phyloP scores from a whole-genome alignment of 768 basidiomycete genomes.

The Dioszegia hungarica region DNA sequence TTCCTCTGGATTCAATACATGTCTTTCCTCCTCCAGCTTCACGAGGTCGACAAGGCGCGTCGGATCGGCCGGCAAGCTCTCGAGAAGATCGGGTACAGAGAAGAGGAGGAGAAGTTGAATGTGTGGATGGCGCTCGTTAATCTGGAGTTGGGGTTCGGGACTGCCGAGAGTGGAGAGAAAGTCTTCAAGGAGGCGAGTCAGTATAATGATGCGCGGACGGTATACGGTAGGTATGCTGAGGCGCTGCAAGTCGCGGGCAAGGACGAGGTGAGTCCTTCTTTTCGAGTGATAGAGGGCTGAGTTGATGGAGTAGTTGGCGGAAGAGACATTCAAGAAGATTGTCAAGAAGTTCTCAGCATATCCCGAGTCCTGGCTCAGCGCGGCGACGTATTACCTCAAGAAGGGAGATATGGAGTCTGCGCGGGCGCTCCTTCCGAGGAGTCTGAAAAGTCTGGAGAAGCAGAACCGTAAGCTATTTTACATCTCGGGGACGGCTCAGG shows the following conservation, averaged over 20 bases:
- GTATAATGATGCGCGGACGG: conserved; percentile 85
- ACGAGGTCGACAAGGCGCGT: conserved; percentile 90
- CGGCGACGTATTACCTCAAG: conserved; percentile 71
- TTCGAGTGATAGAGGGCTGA: not conserved
- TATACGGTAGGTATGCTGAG: conserved; percentile 75
- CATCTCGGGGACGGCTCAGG: not conserved
- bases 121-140: conserved; percentile 97
- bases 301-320: conserved; percentile 65
- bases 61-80: conserved; percentile 79
- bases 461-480: conserved; percentile 67
- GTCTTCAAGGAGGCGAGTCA: conserved; percentile 84
- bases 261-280: conserved; percentile 57
- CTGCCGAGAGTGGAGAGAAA: conserved; percentile 69
- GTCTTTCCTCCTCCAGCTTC: conserved; percentile 96
- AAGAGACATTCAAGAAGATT: conserved; percentile 80
- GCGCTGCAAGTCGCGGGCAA: conserved; percentile 83
- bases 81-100: conserved; percentile 83
- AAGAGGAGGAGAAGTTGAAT: conserved; percentile 92
- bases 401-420: conserved; percentile 71
- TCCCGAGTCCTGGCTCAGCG: conserved; percentile 89
- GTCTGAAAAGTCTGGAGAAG: conserved; percentile 85
- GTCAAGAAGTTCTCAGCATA: conserved; percentile 92
- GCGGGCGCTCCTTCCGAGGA: conserved; percentile 76
- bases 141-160: conserved; percentile 87
- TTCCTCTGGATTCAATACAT: conserved; percentile 99